These are phyloP conservation scores for Neurospora sp. DNA, from an alignment of 495 filamentous ascomycete species.

Conservation along the genomic window DNA sequence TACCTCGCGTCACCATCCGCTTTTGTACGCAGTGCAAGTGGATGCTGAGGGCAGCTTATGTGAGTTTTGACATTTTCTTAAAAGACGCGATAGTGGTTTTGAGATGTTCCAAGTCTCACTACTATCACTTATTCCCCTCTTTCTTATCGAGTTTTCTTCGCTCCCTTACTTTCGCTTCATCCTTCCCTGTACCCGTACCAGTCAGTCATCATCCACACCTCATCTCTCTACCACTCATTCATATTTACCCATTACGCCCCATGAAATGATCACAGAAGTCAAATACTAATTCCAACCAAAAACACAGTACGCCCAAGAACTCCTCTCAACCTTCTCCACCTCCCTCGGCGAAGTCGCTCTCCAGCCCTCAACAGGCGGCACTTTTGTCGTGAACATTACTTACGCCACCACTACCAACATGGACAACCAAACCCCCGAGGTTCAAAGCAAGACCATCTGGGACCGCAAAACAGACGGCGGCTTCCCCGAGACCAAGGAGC, in stretches of 20 bases:
- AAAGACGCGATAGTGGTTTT: background rate
- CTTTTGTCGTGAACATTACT: constrained; percentile 64
- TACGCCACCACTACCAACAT: constrained; percentile 11
- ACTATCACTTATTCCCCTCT: background rate
- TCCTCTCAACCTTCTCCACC: constrained; percentile 88
- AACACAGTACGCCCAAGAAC: constrained; percentile 85
- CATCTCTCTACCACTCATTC: background rate
- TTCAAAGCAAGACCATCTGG: constrained; percentile 50
- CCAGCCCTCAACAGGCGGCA: constrained; percentile 72
- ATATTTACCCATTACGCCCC: background rate
- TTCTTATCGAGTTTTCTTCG: background rate
- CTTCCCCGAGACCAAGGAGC: constrained; percentile 83
- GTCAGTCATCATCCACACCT: background rate
- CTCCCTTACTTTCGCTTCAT: background rate
- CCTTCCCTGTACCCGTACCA: background rate
- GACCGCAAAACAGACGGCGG: constrained; percentile 82
- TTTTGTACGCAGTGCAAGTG: constrained; percentile 86
- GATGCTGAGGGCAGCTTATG: constrained; percentile 80
- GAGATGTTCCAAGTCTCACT: background rate
- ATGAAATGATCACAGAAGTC: no score
- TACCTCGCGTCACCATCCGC: constrained; percentile 55
- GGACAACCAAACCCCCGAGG: constrained; percentile 6
- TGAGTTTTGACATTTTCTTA: constrained; percentile 32
- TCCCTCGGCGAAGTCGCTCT: constrained; percentile 86
- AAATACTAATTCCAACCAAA: no score